Percentiles rank a stretch among this genome's conserved stretches.
Conservation (phyloP, 73 alveolate species). For the Durusdinium trenchii region DNA sequence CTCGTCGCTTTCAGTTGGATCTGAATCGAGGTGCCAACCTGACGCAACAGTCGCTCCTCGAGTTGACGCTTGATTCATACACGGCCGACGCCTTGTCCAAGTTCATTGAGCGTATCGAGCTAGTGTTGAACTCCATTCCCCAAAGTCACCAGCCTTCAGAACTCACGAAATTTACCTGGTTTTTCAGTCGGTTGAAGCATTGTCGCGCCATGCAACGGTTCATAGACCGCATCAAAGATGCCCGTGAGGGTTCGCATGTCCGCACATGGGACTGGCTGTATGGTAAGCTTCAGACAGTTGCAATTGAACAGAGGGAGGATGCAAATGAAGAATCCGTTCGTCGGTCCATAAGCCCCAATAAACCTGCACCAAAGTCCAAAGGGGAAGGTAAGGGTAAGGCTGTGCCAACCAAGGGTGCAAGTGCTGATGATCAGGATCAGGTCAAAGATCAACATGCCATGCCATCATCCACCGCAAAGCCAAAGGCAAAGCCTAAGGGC, state of each 20-base stretch:
- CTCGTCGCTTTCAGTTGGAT: neutral
- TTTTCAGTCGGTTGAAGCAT: conserved; percentile 22
- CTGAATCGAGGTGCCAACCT: conserved; percentile 5
- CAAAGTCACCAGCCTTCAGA: conserved; percentile 1
- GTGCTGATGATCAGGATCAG: neutral
- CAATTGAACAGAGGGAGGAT: neutral
- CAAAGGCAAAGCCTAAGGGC: neutral
- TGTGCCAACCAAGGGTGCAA: neutral
- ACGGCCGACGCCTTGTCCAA: neutral
- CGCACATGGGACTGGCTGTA: conserved; percentile 63
- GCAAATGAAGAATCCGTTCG: conserved; percentile 58
- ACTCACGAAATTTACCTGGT: conserved; percentile 68
- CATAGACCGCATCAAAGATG: conserved; percentile 64
- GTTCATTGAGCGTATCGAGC: neutral
- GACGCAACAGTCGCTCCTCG: neutral
- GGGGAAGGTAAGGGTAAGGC: conserved; percentile 11
- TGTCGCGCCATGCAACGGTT: neutral
- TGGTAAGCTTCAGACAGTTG: neutral
- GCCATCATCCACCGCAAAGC: neutral
- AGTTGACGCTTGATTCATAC: neutral
- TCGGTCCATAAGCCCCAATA: neutral
- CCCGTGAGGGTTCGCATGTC: conserved; percentile 16
- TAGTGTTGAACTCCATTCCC: conserved; percentile 13
- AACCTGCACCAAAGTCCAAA: neutral
- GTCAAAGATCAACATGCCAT: neutral